phyloP scores from a whole-genome alignment of 2,329 filamentous ascomycete genomes.

The Aschersonia sp. region DNA sequence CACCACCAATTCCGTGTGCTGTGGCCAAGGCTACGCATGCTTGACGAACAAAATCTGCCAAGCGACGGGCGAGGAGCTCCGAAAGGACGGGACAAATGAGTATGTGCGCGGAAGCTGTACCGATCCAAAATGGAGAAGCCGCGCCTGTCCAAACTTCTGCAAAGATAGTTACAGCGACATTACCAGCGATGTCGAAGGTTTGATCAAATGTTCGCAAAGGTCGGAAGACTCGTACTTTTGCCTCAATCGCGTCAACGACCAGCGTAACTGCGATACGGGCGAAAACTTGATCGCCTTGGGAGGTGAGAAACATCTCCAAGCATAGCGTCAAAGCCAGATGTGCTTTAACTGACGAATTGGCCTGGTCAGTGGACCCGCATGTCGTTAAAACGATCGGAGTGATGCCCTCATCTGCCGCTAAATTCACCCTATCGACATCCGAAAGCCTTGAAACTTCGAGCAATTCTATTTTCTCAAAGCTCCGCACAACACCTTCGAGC shows the following conservation, averaged over 20 bases:
- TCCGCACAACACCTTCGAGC: no score
- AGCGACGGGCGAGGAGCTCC: conserved; percentile 11
- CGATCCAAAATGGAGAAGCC: conserved; percentile 15
- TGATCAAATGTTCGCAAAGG: conserved; percentile 6
- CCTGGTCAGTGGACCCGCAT: not conserved
- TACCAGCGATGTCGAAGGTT: conserved; percentile 8
- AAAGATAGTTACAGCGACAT: conserved; percentile 10
- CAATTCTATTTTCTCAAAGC: no score
- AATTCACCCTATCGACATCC: no score
- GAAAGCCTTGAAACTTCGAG: no score
- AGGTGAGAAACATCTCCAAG: not conserved
- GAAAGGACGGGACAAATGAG: conserved; percentile 7
- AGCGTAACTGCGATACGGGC: not conserved
- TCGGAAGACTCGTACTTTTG: conserved; percentile 11
- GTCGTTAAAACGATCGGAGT: no score
- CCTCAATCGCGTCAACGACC: conserved; percentile 5
- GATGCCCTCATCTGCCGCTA: no score
- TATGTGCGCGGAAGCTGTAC: conserved; percentile 20
- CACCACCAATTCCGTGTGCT: conserved; percentile 15
- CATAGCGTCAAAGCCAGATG: not conserved
- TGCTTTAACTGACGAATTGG: not conserved
- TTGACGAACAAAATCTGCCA: conserved; percentile 18
- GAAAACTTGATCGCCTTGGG: conserved; percentile 1
- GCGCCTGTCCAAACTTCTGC: conserved; percentile 18
- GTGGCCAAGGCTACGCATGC: conserved; percentile 21